Conservation (phyloP, 164 flowering plant species). For the Sextonia rubra region DNA sequence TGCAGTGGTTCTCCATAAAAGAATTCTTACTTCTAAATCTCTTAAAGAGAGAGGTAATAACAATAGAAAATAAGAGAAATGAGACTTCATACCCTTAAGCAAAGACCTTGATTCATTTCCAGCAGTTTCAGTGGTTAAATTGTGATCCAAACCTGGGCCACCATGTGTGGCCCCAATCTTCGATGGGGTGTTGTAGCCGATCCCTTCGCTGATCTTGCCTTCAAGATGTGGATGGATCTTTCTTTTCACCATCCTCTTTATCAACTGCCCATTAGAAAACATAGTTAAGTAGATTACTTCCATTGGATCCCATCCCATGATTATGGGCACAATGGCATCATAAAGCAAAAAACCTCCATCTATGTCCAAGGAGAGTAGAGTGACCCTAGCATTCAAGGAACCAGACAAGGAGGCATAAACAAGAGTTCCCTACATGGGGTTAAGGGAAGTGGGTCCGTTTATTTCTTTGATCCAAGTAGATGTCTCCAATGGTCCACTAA, state of each 20-base stretch:
- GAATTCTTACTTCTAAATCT: too few species aligned
- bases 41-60: too few species aligned
- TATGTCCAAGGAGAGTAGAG: background rate
- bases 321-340: background rate
- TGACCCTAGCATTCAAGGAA: background rate
- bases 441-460: background rate
- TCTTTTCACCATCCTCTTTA: constrained; percentile 26
- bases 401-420: background rate
- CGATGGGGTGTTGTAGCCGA: background rate
- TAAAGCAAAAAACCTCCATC: background rate
- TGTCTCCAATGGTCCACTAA: background rate
- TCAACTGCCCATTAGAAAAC: constrained; percentile 12
- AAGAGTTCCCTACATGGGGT: too few species aligned
- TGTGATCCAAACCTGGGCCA: too few species aligned
- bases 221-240: constrained; percentile 30
- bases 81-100: background rate
- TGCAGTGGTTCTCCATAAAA: too few species aligned
- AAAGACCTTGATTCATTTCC: background rate
- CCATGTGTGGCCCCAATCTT: background rate
- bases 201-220: background rate
- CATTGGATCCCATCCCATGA: background rate
- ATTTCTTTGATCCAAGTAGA: background rate
- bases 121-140: background rate
- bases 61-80: too few species aligned
- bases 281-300: background rate